Evolutionary conservation across 805 yeast species (phyloP).

Genomic region (Candida caryicola): DNA sequence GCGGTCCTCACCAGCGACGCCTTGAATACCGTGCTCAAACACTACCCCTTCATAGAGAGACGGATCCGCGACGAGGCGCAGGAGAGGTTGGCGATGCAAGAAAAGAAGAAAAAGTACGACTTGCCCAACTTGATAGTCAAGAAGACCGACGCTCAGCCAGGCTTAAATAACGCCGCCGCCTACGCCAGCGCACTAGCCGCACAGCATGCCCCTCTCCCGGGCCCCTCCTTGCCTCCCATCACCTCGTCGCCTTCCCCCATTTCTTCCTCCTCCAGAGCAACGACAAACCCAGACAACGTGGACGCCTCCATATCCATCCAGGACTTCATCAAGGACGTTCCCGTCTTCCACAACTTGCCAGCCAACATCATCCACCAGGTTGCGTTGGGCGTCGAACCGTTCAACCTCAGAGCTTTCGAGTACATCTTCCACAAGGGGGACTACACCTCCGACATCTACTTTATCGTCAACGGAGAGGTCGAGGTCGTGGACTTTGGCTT

Average conservation of each 20-base stretch:
- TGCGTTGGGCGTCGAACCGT: constrained; percentile 62
- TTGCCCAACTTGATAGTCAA: constrained; percentile 25
- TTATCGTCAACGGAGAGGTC: constrained; percentile 66
- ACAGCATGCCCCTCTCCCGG: constrained; percentile 10
- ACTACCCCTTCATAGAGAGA: constrained; percentile 64
- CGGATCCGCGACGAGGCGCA: constrained; percentile 77
- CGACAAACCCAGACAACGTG: constrained; percentile 27
- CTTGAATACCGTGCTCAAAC: constrained; percentile 54
- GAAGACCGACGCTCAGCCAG: constrained; percentile 6
- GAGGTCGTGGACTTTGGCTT: constrained; percentile 50
- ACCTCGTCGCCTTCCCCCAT: constrained; percentile 18
- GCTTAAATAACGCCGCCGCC: constrained; percentile 1
- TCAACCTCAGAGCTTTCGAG: constrained; percentile 53
- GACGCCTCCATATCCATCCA: constrained; percentile 57
- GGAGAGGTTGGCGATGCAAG: constrained; percentile 69
- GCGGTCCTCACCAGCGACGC: constrained; percentile 69
- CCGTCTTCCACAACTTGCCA: constrained; percentile 58
- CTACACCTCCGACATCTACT: constrained; percentile 60
- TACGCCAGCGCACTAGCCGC: constrained; percentile 14
- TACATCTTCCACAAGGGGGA: constrained; percentile 60
- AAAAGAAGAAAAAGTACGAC: constrained; percentile 51
- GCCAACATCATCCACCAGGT: constrained; percentile 58
- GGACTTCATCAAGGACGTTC: constrained; percentile 54
- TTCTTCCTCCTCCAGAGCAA: constrained; percentile 19
- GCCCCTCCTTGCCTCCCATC: constrained; percentile 16